Percentiles rank a stretch among this genome's conserved stretches.
Evolutionary conservation across 345 rosid genomes (phyloP).

Genomic region (Iberis pinnata): DNA sequence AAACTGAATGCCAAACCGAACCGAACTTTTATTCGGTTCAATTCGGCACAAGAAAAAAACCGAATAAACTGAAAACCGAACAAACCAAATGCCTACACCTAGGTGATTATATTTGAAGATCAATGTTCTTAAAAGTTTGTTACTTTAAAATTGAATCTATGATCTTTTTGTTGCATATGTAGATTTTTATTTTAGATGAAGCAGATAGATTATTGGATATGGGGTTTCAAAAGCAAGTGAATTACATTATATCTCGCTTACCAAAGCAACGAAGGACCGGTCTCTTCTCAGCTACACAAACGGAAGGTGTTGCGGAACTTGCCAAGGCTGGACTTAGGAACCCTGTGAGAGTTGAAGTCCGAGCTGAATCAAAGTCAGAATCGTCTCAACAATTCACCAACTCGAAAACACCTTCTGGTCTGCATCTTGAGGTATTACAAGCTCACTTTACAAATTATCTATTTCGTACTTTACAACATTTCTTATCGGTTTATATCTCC

Average conservation of each 20-base stretch:
- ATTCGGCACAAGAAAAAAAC: no score
- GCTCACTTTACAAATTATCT: neutral
- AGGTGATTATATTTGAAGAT: neutral
- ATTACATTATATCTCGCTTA: slow-evolving; percentile 63
- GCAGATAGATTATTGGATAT: slow-evolving; percentile 93
- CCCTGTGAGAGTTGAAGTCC: slow-evolving; percentile 85
- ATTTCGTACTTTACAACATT: neutral
- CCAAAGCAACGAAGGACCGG: slow-evolving; percentile 97
- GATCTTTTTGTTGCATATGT: slow-evolving; percentile 22
- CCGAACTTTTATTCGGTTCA: no score
- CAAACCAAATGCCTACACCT: no score
- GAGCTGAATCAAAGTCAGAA: slow-evolving; percentile 48
- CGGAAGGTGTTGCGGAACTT: slow-evolving; percentile 81
- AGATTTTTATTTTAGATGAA: slow-evolving; percentile 88
- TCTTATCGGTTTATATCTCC: slow-evolving; percentile 6
- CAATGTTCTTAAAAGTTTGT: neutral
- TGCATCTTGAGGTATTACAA: slow-evolving; percentile 63
- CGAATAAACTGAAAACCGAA: no score
- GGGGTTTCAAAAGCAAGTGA: slow-evolving; percentile 90
- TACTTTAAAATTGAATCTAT: neutral
- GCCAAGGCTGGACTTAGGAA: slow-evolving; percentile 85
- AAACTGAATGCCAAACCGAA: no score
- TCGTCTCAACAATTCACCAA: slow-evolving; percentile 39
- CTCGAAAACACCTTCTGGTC: slow-evolving; percentile 75
- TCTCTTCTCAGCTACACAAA: slow-evolving; percentile 94